phyloP scores from a whole-genome alignment of 768 basidiomycete genomes.

The Phanerodontia chrysosporium region DNA sequence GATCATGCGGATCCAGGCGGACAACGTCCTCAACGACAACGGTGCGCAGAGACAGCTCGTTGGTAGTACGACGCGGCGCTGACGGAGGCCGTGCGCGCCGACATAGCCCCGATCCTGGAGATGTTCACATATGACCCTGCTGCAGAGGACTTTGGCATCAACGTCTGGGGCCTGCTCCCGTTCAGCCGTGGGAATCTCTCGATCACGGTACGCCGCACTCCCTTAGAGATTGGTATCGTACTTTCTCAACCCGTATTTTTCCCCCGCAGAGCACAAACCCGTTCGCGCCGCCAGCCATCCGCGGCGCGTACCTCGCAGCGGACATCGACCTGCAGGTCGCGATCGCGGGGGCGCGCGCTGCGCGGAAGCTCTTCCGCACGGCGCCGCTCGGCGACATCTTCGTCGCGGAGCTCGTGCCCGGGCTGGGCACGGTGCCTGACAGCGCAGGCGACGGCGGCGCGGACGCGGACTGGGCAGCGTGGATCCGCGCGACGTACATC shows the following conservation, averaged over 20 bases:
- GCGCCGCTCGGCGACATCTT: conserved; percentile 38
- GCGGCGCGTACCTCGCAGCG: conserved; percentile 48
- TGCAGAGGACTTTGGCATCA: conserved; percentile 36
- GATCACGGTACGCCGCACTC: conserved; percentile 33
- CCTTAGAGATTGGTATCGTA: not conserved
- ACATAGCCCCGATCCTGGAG: not conserved
- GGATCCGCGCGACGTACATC: conserved; percentile 28
- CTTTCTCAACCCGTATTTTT: not conserved
- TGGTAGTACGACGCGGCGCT: conserved; percentile 22
- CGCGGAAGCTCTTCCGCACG: conserved; percentile 37
- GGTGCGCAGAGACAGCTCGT: conserved; percentile 22
- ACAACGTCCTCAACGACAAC: conserved; percentile 42
- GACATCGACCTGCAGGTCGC: conserved; percentile 48
- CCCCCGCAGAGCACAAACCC: conserved; percentile 39
- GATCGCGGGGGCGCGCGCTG: conserved; percentile 41
- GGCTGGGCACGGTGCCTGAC: conserved; percentile 38
- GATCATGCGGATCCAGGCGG: conserved; percentile 42
- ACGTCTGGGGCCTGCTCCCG: conserved; percentile 51
- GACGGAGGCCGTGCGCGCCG: conserved; percentile 6
- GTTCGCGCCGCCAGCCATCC: conserved; percentile 42
- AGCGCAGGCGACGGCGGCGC: conserved; percentile 33
- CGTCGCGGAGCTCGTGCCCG: conserved; percentile 42
- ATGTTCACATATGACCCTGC: not conserved
- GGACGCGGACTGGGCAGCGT: conserved; percentile 24
- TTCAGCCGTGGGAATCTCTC: conserved; percentile 50